Percentiles rank a stretch among this genome's conserved stretches.
Evolutionary conservation across 208 protist species (phyloP).

Genomic region (Acanthamoeba comandoni): DNA sequence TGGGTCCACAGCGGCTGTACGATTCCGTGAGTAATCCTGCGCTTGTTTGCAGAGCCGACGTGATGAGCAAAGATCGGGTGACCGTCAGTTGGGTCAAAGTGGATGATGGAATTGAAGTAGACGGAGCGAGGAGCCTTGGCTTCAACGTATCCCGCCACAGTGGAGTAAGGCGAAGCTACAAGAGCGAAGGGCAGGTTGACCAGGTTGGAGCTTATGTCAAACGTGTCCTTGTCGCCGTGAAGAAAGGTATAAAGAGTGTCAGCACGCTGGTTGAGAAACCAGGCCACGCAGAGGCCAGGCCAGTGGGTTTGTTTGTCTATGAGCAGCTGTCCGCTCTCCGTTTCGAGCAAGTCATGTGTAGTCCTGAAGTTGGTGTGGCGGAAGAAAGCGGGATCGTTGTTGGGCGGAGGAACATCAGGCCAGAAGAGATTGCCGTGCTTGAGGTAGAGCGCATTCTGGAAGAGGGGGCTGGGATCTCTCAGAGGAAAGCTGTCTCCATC

Average conservation of each 20-base stretch:
- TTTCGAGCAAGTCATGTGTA: too few relatives aligned
- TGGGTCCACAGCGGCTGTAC: too few relatives aligned
- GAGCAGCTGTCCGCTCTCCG: slow-evolving; percentile 4
- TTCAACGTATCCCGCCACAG: slow-evolving; percentile 4
- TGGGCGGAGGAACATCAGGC: not conserved
- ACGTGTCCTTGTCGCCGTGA: slow-evolving; percentile 1
- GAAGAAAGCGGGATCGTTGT: not conserved
- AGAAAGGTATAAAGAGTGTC: not conserved
- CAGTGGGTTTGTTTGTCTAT: not conserved
- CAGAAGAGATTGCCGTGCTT: not conserved
- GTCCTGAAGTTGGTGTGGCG: not conserved
- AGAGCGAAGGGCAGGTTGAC: not conserved
- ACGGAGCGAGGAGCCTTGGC: not conserved
- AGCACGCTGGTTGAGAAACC: slow-evolving; percentile 6
- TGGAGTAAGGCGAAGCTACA: not conserved
- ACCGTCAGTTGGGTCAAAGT: not conserved
- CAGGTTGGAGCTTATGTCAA: not conserved
- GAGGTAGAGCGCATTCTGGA: not conserved
- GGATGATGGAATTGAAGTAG: not conserved
- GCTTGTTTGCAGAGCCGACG: too few relatives aligned
- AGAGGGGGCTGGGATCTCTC: not conserved
- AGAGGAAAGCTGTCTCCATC: not conserved
- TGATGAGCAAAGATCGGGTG: not conserved
- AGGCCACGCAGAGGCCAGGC: not conserved
- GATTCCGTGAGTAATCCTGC: too few relatives aligned